Evolutionary conservation across 331 rosid species (phyloP), one percentile per base, ranked within the genome.

Genomic region (Arachis monticola): DNA sequence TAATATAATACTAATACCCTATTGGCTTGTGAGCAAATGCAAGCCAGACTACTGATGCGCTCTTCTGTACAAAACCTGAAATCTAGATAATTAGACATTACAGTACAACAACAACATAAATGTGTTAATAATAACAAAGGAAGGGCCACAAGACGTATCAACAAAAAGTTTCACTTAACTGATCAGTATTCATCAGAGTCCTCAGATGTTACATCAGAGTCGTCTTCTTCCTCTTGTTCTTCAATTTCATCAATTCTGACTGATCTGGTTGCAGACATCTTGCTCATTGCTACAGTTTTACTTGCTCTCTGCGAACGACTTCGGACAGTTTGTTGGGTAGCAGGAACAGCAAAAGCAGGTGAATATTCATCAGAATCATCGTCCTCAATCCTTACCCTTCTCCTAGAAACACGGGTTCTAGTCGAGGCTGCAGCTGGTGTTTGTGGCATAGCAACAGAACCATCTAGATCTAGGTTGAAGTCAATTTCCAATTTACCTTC

Each of bases 271-370:
- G 85, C 82, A 53, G 83, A 81, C 78, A 92, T 90, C 87, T 88
- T 94, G 38, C 74, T 75, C 72, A 94, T 51, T 17, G 99, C 97
- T 50, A 87, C 93, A 27, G 97, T 87, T 84, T 92, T 94, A 79
- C 99, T 94, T 74, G 92, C 97, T 72, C 99, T 90, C 83, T 88
- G 90, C 9, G 97, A 88, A 53, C 96, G 93, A 55, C 82, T 52
- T 64, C 64, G 55, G 35, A 75, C 50, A 1, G 91, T 66, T 64
- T 72, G 81, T 41, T 79, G 68, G 60, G 68, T 41, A 42, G 60
- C 64, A 66, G 96, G 88, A 58, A 83, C 89, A 38, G 64, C 84
- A 22, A 96, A 87, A 70, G 79, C 82, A 10, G 89, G 84, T 3
- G 88, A 87, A 77, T n/a, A 73, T 64, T 88, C 89, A 46, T 89